Percentiles rank a stretch among this genome's conserved stretches.
phyloP scores from a whole-genome alignment of 2,329 filamentous ascomycete genomes.

The Mycocentrospora acerina region DNA sequence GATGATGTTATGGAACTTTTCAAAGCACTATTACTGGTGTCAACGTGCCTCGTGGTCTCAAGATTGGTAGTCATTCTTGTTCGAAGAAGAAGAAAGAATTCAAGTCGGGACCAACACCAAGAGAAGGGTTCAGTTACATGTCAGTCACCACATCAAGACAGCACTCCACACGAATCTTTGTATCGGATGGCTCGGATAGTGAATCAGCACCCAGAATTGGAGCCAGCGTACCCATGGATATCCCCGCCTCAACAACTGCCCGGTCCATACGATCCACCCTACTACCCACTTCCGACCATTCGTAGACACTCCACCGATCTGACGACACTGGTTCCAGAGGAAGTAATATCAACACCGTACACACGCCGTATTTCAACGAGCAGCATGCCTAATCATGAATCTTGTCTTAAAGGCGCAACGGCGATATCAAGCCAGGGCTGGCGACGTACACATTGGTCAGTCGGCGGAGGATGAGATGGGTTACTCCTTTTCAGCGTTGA shows the following conservation, averaged over 20 bases:
- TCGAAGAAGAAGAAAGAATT: slow-evolving; percentile 1
- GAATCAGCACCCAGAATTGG: slow-evolving; percentile 17
- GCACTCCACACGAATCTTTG: slow-evolving; percentile 12
- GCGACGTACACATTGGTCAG: slow-evolving; percentile 39
- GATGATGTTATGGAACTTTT: not conserved
- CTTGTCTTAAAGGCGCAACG: slow-evolving; percentile 24
- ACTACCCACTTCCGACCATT: slow-evolving; percentile 36
- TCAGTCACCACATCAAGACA: slow-evolving; percentile 9
- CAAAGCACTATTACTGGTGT: not conserved
- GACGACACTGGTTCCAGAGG: slow-evolving; percentile 2
- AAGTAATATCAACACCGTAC: slow-evolving; percentile 19
- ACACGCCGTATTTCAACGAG: slow-evolving; percentile 30
- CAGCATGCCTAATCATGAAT: slow-evolving; percentile 14
- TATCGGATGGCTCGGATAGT: slow-evolving; percentile 9
- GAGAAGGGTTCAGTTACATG: slow-evolving; percentile 9
- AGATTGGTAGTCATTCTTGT: not conserved
- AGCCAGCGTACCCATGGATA: slow-evolving; percentile 37
- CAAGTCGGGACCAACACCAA: not conserved
- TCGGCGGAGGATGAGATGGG: slow-evolving; percentile 28
- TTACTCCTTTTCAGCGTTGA: slow-evolving; percentile 1
- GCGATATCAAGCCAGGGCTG: slow-evolving; percentile 34
- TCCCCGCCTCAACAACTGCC: slow-evolving; percentile 33
- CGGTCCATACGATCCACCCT: slow-evolving; percentile 38
- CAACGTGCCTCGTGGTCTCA: not conserved
- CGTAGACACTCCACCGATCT: slow-evolving; percentile 18